phyloP scores from a whole-genome alignment of 2,329 filamentous ascomycete genomes.

The Talaromyces sp. region DNA sequence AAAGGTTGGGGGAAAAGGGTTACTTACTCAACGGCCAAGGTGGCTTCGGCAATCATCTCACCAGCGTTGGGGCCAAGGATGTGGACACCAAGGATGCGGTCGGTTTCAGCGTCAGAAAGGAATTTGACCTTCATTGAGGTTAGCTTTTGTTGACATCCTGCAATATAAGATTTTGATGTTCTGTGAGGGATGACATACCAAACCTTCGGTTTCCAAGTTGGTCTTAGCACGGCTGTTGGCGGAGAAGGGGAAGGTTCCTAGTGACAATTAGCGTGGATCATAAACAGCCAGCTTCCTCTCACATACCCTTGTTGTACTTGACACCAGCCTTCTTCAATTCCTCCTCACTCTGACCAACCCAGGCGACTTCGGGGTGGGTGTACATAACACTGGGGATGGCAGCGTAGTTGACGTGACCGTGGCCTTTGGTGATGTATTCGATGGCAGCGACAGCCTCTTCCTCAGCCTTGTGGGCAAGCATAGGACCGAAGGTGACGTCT shows the following conservation, averaged over 20 bases:
- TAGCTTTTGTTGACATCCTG: background rate
- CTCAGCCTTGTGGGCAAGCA: conserved; percentile 99
- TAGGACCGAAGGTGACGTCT: conserved; percentile 78
- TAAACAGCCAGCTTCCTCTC: background rate
- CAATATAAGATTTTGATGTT: background rate
- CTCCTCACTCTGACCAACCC: conserved; percentile 97
- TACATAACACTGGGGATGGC: conserved; percentile 99
- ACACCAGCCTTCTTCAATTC: conserved; percentile 87
- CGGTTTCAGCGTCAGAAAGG: conserved; percentile 91
- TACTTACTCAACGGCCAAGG: conserved; percentile 72
- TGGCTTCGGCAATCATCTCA: conserved; percentile 99
- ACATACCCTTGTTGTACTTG: conserved; percentile 65
- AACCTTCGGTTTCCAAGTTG: conserved; percentile 89
- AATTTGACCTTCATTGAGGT: conserved; percentile 69
- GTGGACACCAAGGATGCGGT: conserved; percentile 91
- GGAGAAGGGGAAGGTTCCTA: conserved; percentile 93
- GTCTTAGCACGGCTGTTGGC: conserved; percentile 99
- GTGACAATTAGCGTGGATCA: conserved; percentile 21
- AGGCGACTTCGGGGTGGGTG: conserved; percentile 96
- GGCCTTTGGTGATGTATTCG: conserved; percentile 96
- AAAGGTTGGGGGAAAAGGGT: background rate
- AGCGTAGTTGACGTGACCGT: conserved; percentile 98
- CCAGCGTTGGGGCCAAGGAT: conserved; percentile 94
- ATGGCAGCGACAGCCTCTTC: conserved; percentile 93
- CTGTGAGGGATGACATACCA: conserved; percentile 34